phyloP scores from a whole-genome alignment of 768 basidiomycete species.

The Ramaria sp. region DNA sequence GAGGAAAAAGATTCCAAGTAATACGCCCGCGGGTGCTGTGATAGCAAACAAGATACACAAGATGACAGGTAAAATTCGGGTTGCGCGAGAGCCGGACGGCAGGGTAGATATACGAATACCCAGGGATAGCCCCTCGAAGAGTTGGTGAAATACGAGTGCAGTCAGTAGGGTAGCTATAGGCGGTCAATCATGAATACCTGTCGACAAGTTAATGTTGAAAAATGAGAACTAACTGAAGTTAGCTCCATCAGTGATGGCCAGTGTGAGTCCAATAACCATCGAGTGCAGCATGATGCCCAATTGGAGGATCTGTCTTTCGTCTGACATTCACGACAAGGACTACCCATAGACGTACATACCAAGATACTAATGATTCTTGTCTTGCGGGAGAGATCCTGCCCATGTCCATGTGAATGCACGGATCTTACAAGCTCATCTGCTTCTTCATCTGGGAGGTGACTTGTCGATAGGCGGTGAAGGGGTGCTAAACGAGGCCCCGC shows the following conservation, averaged over 20 bases:
- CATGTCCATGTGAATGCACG: background rate
- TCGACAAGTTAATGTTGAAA: background rate
- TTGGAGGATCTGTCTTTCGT: slow-evolving; percentile 54
- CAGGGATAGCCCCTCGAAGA: slow-evolving; percentile 76
- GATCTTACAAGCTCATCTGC: background rate
- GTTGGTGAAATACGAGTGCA: slow-evolving; percentile 72
- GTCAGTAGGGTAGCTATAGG: slow-evolving; percentile 55
- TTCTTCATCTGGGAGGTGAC: background rate
- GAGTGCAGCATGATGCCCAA: slow-evolving; percentile 81
- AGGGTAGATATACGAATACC: slow-evolving; percentile 71
- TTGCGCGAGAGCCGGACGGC: slow-evolving; percentile 27
- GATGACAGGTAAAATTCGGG: slow-evolving; percentile 12
- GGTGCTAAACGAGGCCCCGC: background rate
- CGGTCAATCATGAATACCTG: background rate
- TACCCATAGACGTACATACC: slow-evolving; percentile 27
- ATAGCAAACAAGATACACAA: slow-evolving; percentile 31
- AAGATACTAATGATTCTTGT: slow-evolving; percentile 61
- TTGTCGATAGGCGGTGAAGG: background rate
- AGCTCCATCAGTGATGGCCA: slow-evolving; percentile 55
- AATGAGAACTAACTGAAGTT: slow-evolving; percentile 51
- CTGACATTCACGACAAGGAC: background rate
- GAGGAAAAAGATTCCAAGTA: slow-evolving; percentile 43
- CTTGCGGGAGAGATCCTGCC: slow-evolving; percentile 31
- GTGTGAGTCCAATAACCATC: slow-evolving; percentile 67
- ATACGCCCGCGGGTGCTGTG: slow-evolving; percentile 65